Base-by-base conservation (phyloP, 768 basidiomycete genomes). In the Russula brevipes region DNA sequence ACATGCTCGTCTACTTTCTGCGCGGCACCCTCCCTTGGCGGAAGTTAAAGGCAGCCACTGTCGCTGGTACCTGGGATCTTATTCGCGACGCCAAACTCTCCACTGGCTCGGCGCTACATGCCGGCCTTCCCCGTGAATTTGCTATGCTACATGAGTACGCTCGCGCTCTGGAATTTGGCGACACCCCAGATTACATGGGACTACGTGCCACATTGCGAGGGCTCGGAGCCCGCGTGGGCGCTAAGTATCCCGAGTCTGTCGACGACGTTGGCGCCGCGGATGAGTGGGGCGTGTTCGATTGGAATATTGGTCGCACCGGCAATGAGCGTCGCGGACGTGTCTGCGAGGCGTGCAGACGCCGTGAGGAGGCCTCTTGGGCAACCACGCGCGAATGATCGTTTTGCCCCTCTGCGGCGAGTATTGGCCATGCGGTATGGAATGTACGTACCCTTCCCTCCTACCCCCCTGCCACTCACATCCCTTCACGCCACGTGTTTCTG, bases 161-260 rank as follows among this genome's bases (percentile, higher is more conserved):
- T 24, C 83, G 92, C 50, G 85, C 85, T 2, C 83, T 95, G 41
- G 87, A 87, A 66, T 94, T 94, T 68, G 90, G 90, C 70, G 92
- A 94, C 76, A 79, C 91, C 45, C 93, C 92, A 10, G 93, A 95
- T 74, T 95, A 94, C 69, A 87, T 85, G 49, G 91, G 91, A 33
- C 77, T 94, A 30, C 81, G 91, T 47, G 82, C 81, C 50, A 80
- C 92, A 50, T 91, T 94, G 73, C 79, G 81, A 16, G 82, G 80
- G 7, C 70, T 76, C 14, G 74, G 72, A 16, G 68, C 71, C 24
- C 68, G 68, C 24, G 61, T 60, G 36, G 67, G 67, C 39, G 67
- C 60, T 24, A 59, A 62, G 10, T 68, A 68, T 39, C 67, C 66
- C 7, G 54, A 46, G 8, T 38, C 31, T 8, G 59, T 60, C 10